Evolutionary conservation across 805 yeast species (phyloP).

Genomic region (Saccharomycopsis babjevae): DNA sequence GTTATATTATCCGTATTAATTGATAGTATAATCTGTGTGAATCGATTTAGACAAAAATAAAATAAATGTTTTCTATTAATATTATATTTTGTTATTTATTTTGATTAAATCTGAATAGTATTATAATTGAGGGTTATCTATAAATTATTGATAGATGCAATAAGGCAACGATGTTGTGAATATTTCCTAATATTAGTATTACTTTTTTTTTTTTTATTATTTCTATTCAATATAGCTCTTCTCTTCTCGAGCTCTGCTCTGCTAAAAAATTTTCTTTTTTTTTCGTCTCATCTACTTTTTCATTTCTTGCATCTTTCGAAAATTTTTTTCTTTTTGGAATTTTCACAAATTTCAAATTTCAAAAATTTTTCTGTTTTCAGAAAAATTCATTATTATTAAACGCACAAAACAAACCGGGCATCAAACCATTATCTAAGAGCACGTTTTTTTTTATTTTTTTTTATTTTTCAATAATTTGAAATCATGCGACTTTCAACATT

Average conservation of each 20-base stretch:
- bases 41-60: not conserved
- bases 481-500: too few relatives aligned
- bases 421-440: too few relatives aligned
- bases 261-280: not conserved
- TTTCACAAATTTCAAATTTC: not conserved
- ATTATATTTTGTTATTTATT: not conserved
- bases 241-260: slow-evolving; percentile 1
- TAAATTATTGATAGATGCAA: not conserved
- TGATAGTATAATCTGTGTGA: not conserved
- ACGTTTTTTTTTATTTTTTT: too few relatives aligned
- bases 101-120: not conserved
- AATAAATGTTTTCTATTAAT: not conserved
- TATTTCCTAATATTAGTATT: not conserved
- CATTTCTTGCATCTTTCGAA: slow-evolving; percentile 15
- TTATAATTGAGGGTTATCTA: not conserved
- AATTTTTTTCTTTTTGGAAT: not conserved
- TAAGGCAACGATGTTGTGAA: not conserved
- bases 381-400: not conserved
- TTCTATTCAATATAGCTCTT: not conserved
- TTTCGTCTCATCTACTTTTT: not conserved
- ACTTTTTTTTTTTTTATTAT: not conserved
- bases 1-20: not conserved
- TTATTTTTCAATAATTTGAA: too few relatives aligned
- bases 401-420: not conserved
- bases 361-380: too few relatives aligned